Evolutionary conservation across 129 eudicot genomes (phyloP).

Genomic region (Oenanthe sinensis): DNA sequence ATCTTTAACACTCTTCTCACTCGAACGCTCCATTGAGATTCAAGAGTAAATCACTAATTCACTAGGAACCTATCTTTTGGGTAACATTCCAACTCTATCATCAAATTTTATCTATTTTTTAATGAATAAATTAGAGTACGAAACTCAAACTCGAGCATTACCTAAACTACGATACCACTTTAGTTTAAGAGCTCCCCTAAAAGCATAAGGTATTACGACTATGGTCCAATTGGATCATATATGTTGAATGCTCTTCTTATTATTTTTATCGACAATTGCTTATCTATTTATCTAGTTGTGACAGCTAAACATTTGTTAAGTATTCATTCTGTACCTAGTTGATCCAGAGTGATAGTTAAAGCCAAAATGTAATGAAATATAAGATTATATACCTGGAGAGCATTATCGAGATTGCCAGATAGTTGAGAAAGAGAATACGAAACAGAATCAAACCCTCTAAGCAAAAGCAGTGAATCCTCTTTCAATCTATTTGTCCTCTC

Average conservation of each 20-base stretch:
- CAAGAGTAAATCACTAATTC: neutral
- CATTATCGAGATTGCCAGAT: conserved; percentile 57
- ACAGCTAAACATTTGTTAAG: neutral
- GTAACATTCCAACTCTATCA: neutral
- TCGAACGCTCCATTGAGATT: neutral
- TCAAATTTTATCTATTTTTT: neutral
- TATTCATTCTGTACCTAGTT: neutral
- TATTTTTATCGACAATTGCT: neutral
- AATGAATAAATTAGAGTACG: neutral
- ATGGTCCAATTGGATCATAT: neutral
- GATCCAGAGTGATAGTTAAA: neutral
- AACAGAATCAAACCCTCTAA: conserved; percentile 82
- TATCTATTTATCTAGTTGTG: neutral
- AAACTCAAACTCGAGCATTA: neutral
- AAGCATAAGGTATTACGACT: neutral
- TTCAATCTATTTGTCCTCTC: conserved; percentile 44
- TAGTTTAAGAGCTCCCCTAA: neutral
- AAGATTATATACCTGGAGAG: conserved; percentile 55
- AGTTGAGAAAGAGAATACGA: conserved; percentile 63
- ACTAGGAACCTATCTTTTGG: neutral
- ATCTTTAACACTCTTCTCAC: neutral
- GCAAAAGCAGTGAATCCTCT: conserved; percentile 75
- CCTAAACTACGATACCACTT: neutral
- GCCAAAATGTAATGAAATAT: neutral
- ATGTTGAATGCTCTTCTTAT: neutral